These are phyloP conservation scores for Stereocaulon alpinum DNA, from an alignment of 495 filamentous ascomycete genomes.

Conservation along the genomic window DNA sequence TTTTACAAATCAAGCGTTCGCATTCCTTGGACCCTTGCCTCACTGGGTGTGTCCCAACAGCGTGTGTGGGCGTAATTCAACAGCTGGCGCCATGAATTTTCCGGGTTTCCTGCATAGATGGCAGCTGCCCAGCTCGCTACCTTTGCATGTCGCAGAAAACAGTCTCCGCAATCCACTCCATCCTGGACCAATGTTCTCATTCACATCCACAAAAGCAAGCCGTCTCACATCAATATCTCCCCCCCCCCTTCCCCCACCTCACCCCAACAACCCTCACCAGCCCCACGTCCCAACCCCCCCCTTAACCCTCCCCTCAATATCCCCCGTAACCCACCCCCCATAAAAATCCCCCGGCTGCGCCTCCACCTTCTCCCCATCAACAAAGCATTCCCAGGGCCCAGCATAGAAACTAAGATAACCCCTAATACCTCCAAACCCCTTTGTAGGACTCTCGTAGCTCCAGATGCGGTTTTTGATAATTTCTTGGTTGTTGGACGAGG, in stretches of 20 bases:
- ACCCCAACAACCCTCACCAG: neutral
- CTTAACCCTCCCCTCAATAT: neutral
- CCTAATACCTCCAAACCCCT: constrained; percentile 38
- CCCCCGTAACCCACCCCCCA: constrained; percentile 47
- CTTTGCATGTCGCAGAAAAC: no score
- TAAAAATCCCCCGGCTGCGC: constrained; percentile 50
- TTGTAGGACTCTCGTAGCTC: constrained; percentile 42
- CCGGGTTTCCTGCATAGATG: no score
- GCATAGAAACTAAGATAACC: constrained; percentile 44
- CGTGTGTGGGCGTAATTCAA: no score
- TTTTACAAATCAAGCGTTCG: no score
- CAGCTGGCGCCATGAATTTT: no score
- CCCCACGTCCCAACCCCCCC: neutral
- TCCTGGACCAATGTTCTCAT: no score
- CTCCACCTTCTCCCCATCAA: constrained; percentile 48
- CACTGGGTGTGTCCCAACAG: no score
- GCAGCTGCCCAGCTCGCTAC: no score
- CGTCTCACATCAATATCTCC: neutral
- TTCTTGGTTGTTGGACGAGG: constrained; percentile 25
- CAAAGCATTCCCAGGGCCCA: constrained; percentile 49
- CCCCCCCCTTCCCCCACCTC: neutral
- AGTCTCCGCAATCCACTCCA: no score
- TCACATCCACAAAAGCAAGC: no score
- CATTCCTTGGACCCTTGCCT: no score
- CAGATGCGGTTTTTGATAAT: constrained; percentile 41